phyloP scores from a whole-genome alignment of 345 rosid species.

The Zanthoxylum bungeanum region DNA sequence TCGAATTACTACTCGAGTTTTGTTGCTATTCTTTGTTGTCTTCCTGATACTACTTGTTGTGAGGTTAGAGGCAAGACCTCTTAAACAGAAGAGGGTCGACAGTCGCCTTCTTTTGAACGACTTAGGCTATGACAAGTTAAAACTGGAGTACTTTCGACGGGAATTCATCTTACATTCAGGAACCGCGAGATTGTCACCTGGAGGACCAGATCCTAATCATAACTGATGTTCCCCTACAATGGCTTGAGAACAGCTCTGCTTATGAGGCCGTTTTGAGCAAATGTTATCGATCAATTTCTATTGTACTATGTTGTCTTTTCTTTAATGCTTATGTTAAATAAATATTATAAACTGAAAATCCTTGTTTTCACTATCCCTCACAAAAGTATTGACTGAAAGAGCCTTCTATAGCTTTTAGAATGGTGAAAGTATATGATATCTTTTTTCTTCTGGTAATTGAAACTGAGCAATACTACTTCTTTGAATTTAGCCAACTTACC shows the following conservation, averaged over 20 bases:
- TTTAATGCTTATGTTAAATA: neutral
- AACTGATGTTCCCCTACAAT: constrained; percentile 18
- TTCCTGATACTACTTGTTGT: constrained; percentile 13
- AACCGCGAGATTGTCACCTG: constrained; percentile 27
- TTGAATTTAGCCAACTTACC: neutral
- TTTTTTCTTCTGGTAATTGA: neutral
- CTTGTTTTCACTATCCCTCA: neutral
- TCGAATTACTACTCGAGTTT: neutral
- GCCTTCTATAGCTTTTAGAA: neutral
- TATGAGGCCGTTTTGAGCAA: neutral
- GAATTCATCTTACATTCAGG: neutral
- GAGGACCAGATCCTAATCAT: constrained; percentile 44
- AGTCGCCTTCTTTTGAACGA: constrained; percentile 24
- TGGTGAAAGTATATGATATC: neutral
- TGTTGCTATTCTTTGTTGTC: neutral
- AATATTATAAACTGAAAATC: neutral
- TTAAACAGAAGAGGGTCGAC: neutral
- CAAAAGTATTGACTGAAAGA: neutral
- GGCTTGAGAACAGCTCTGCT: neutral
- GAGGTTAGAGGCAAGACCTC: constrained; percentile 15
- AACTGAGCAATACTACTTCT: neutral
- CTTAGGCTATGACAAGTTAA: constrained; percentile 18
- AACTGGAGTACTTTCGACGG: constrained; percentile 10
- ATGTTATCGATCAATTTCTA: neutral
- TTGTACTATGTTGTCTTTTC: neutral